phyloP scores from a whole-genome alignment of 768 basidiomycete genomes.

The Pisolithus albus region DNA sequence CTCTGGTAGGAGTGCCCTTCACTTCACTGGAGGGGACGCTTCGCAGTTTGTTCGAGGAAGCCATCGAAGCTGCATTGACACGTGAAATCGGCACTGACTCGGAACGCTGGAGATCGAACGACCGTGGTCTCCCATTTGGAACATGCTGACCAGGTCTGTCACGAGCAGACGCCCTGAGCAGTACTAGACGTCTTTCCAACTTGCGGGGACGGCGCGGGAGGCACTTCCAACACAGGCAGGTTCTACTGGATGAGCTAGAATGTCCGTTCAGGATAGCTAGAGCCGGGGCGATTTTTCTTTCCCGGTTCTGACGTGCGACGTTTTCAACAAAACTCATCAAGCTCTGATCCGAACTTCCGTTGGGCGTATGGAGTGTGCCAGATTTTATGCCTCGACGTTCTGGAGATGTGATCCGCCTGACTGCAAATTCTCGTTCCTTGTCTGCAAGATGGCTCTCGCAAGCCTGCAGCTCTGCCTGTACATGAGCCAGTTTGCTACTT shows the following conservation, averaged over 20 bases:
- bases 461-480: conserved; percentile 74
- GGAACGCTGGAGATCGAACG: conserved; percentile 20
- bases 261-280: background rate
- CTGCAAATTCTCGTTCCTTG: conserved; percentile 61
- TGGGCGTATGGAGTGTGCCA: conserved; percentile 4
- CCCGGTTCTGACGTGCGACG: conserved; percentile 39
- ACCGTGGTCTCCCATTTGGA: conserved; percentile 2
- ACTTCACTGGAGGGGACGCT: background rate
- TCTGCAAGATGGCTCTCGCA: conserved; percentile 68
- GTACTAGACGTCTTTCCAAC: conserved; percentile 2
- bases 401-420: conserved; percentile 32
- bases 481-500: conserved; percentile 48
- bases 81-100: conserved; percentile 5
- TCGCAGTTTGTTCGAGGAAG: background rate
- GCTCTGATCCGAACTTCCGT: conserved; percentile 27
- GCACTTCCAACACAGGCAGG: background rate
- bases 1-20: background rate
- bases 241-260: background rate
- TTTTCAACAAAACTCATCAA: conserved; percentile 68
- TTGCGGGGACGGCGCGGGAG: background rate
- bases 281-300: conserved; percentile 8
- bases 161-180: background rate
- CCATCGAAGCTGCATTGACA: background rate
- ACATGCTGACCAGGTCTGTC: background rate
- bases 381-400: conserved; percentile 1